These are phyloP conservation scores for Hydnomerulius pinastri DNA, from an alignment of 768 basidiomycete species.

Conservation along the genomic window DNA sequence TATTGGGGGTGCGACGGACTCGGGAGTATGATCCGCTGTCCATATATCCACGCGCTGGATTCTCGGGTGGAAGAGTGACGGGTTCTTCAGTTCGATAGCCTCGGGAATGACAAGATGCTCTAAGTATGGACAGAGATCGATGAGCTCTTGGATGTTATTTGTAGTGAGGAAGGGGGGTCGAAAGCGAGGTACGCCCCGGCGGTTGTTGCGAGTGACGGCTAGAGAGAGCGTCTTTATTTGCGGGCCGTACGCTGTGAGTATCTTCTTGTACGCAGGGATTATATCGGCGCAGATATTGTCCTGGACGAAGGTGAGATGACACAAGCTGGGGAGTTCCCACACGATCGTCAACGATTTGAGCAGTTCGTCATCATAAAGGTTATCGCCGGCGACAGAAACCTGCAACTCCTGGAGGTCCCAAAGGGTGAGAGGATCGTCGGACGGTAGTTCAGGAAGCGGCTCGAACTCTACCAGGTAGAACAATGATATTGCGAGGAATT, in stretches of 20 bases:
- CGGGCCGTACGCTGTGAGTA: background rate
- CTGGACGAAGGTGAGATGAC: background rate
- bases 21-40: background rate
- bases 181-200: background rate
- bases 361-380: background rate
- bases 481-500: background rate
- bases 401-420: background rate
- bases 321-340: background rate
- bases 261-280: background rate
- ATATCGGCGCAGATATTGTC: too few species aligned
- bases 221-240: background rate
- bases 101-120: background rate
- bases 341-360: background rate
- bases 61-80: background rate
- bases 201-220: background rate
- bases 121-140: slow-evolving; percentile 1
- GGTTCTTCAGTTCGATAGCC: background rate
- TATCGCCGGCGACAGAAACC: background rate
- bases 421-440: background rate
- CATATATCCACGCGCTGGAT: slow-evolving; percentile 5
- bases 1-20: background rate
- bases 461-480: background rate
- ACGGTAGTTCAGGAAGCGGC: background rate
- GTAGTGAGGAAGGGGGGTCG: background rate
- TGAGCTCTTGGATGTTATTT: background rate